A percentile compares a stretch with the other conserved stretches of the same genome.
Conservation (phyloP, 495 filamentous ascomycete genomes). For the Aspergillus bridgeri region DNA sequence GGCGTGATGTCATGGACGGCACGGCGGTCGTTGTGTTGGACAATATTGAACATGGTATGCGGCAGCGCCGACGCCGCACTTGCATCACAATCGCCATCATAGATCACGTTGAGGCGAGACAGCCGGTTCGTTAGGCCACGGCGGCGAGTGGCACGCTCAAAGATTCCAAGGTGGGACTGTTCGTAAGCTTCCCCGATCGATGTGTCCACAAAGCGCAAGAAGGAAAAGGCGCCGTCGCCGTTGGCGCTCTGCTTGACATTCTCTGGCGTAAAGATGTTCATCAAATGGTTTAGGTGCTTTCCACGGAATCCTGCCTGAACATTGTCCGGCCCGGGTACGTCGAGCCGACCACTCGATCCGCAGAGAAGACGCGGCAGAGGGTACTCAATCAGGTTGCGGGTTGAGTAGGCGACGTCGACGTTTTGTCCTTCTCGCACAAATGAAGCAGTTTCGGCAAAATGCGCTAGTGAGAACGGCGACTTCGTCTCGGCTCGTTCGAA, state of each 20-base stretch:
- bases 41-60: constrained; percentile 78
- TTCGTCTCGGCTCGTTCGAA: constrained; percentile 92
- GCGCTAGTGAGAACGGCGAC: constrained; percentile 75
- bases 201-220: constrained; percentile 80
- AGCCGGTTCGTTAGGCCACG: constrained; percentile 42
- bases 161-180: constrained; percentile 57
- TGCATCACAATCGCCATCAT: constrained; percentile 56
- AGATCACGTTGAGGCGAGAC: constrained; percentile 54
- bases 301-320: constrained; percentile 67
- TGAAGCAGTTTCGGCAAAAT: constrained; percentile 90
- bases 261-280: constrained; percentile 87
- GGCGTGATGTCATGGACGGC: constrained; percentile 65
- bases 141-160: constrained; percentile 62
- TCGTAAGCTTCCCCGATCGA: constrained; percentile 69
- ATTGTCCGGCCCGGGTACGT: constrained; percentile 74
- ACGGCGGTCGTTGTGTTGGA: constrained; percentile 61
- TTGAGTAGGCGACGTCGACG: constrained; percentile 81
- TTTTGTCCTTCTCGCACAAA: constrained; percentile 85
- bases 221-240: constrained; percentile 71
- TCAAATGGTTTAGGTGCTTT: constrained; percentile 68
- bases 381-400: constrained; percentile 81
- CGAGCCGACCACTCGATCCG: constrained; percentile 68
- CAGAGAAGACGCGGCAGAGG: constrained; percentile 75
- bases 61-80: constrained; percentile 51
- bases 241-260: constrained; percentile 61